Percentiles rank a stretch among this genome's conserved stretches.
Evolutionary conservation across 1,139 yeast species (phyloP).

Genomic region (Geotrichum histeridarum): DNA sequence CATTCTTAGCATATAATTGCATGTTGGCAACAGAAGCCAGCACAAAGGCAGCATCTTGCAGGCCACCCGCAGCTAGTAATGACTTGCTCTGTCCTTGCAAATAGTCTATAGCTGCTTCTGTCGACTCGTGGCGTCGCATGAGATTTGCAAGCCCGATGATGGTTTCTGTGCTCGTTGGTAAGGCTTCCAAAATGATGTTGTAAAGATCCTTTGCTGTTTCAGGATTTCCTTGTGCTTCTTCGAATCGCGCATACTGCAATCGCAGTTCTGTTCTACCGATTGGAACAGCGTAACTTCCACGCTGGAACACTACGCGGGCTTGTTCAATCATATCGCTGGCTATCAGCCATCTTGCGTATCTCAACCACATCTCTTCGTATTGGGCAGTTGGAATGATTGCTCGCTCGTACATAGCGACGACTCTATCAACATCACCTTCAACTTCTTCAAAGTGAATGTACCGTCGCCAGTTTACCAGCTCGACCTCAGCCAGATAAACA

Average conservation of each 20-base stretch:
- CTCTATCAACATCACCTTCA: slow-evolving; percentile 30
- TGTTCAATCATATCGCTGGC: slow-evolving; percentile 23
- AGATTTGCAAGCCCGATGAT: slow-evolving; percentile 22
- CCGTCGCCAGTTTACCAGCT: slow-evolving; percentile 53
- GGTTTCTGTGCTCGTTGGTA: slow-evolving; percentile 34
- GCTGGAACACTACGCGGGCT: slow-evolving; percentile 29
- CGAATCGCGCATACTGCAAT: slow-evolving; percentile 33
- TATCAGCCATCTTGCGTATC: slow-evolving; percentile 47
- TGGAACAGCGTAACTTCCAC: slow-evolving; percentile 35
- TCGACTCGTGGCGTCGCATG: slow-evolving; percentile 19
- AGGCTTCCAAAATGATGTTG: slow-evolving; percentile 27
- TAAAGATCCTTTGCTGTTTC: slow-evolving; percentile 32
- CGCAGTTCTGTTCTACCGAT: slow-evolving; percentile 35
- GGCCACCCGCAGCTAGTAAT: neutral
- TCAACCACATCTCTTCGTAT: slow-evolving; percentile 58
- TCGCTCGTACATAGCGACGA: slow-evolving; percentile 48
- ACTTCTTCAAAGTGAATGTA: slow-evolving; percentile 56
- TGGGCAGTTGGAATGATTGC: slow-evolving; percentile 47
- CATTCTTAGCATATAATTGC: slow-evolving; percentile 23
- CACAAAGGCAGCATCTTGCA: slow-evolving; percentile 19
- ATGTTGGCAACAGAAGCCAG: slow-evolving; percentile 18
- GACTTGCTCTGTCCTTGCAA: slow-evolving; percentile 16
- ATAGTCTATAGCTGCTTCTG: slow-evolving; percentile 23
- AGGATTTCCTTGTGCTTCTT: slow-evolving; percentile 30
- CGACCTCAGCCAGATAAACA: slow-evolving; percentile 42